Evolutionary conservation across 768 basidiomycete species (phyloP).

Genomic region (Trametes elegans): DNA sequence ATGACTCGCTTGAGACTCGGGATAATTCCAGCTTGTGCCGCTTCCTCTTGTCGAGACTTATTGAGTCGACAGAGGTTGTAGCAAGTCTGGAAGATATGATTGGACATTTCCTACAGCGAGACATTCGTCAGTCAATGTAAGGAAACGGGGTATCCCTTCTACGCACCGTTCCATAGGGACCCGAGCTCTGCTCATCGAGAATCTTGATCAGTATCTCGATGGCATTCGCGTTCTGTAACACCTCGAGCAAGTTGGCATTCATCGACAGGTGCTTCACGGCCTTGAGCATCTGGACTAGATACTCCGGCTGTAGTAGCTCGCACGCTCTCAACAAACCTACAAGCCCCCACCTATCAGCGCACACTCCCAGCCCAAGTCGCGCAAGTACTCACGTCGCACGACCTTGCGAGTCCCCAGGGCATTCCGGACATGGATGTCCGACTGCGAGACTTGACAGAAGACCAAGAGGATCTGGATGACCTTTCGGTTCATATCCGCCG

Average conservation of each 20-base stretch:
- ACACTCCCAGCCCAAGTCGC: too few species aligned
- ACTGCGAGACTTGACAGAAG: conserved; percentile 96
- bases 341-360: too few species aligned
- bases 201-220: conserved; percentile 88
- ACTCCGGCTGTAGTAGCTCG: conserved; percentile 82
- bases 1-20: conserved; percentile 90
- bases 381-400: conserved; percentile 69
- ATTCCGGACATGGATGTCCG: conserved; percentile 89
- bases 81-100: conserved; percentile 96
- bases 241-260: conserved; percentile 85
- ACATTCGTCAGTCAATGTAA: not conserved
- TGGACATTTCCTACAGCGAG: conserved; percentile 80
- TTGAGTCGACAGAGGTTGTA: conserved; percentile 95
- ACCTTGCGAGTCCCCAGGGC: conserved; percentile 90
- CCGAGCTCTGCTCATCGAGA: conserved; percentile 75
- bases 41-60: conserved; percentile 94
- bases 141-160: too few species aligned
- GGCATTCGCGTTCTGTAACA: conserved; percentile 93
- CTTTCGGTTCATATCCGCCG: conserved; percentile 79
- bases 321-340: conserved; percentile 85
- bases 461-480: conserved; percentile 87
- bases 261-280: conserved; percentile 96
- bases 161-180: conserved; percentile 79
- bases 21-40: conserved; percentile 92
- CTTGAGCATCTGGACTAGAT: conserved; percentile 86